Base-by-base conservation (phyloP, 78 protist genomes). In the Parvularia atlantis region DNA sequence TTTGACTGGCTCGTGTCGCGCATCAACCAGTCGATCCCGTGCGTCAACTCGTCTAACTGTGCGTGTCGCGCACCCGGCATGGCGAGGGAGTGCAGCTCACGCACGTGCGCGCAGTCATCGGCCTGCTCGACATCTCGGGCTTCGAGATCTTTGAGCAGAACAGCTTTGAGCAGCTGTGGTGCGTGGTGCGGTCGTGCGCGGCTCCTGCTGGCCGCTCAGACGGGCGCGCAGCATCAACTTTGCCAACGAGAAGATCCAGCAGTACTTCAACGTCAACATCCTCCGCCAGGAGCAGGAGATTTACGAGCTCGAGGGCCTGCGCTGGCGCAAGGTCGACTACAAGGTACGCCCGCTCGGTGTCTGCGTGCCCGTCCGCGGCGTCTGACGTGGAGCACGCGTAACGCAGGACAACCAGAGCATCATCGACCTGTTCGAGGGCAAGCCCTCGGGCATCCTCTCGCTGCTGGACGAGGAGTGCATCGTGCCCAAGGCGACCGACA, bases 81-180 rank as follows among this genome's bases (percentile, higher is more conserved):
- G 46, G 48, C 41, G 0, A 46, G 30, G 60, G 16, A 7, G 71
- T 11, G 30, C 0, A 0, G 36, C 61, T 36, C 71, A 9, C 9
- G 37, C 61, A 11, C 61, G 30, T 9, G 46, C 19, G 9, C 46
- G n/a, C n/a, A n/a, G n/a, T 43, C 75, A 77, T 87, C 64, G 88
- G 93, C 60, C 71, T 93, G 31, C 81, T 93, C 17, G 97, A 93
- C 80, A 92, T 93, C 66, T 93, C 83, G 66, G 97, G 97, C 26
- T 94, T 94, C 63, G 98, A 94, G 71, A 82, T 86, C 78, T 92
- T 93, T 67, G 86, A 88, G 54, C 0, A 31, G 36, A 65, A 65
- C 58, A 24, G 46, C 53, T 62, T 44, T 37, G 82, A 88, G 74
- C 92, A 88, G 78, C 68, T 88, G 9, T 75, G n/a, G n/a, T n/a